Percentiles rank a stretch among this genome's conserved stretches.
These are phyloP conservation scores for Trichosporon sp. DNA, from an alignment of 1,284 basidiomycete species.

Conservation along the genomic window DNA sequence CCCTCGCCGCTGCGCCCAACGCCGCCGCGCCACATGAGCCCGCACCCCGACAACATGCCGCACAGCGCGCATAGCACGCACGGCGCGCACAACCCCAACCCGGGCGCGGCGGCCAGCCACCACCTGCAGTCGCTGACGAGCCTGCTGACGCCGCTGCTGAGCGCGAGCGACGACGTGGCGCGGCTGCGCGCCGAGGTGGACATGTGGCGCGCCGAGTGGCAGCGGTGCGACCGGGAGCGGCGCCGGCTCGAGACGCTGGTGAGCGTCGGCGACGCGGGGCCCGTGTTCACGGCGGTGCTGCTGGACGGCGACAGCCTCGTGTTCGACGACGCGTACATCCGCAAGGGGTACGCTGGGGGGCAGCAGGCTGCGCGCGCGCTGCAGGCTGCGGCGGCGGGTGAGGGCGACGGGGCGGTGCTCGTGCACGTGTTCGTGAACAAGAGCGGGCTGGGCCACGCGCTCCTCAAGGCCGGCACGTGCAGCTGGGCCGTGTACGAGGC, in stretches of 20 bases:
- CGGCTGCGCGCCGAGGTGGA: constrained; percentile 42
- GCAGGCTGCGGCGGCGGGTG: constrained; percentile 24
- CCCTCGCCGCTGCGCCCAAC: constrained; percentile 18
- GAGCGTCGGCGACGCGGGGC: constrained; percentile 23
- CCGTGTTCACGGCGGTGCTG: constrained; percentile 35
- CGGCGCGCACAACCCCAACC: constrained; percentile 10
- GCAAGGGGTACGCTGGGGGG: constrained; percentile 38
- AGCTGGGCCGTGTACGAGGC: constrained; percentile 33
- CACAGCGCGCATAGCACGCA: constrained; percentile 1
- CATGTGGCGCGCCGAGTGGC: constrained; percentile 38
- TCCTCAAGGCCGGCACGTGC: constrained; percentile 40
- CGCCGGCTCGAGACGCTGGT: constrained; percentile 28
- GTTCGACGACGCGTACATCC: constrained; percentile 32
- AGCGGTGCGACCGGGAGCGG: constrained; percentile 32
- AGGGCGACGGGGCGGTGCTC: constrained; percentile 16
- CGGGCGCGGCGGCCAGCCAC: constrained; percentile 17
- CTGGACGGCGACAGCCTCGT: constrained; percentile 44
- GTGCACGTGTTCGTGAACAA: constrained; percentile 46
- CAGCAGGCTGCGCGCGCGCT: constrained; percentile 36
- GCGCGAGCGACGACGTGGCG: constrained; percentile 32
- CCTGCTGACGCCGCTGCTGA: constrained; percentile 27
- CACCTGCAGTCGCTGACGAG: constrained; percentile 29
- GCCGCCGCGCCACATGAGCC: constrained; percentile 2
- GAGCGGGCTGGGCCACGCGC: constrained; percentile 32
- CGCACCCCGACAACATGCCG: background rate